phyloP scores from a whole-genome alignment of 495 filamentous ascomycete genomes.

The Cryomyces minteri region DNA sequence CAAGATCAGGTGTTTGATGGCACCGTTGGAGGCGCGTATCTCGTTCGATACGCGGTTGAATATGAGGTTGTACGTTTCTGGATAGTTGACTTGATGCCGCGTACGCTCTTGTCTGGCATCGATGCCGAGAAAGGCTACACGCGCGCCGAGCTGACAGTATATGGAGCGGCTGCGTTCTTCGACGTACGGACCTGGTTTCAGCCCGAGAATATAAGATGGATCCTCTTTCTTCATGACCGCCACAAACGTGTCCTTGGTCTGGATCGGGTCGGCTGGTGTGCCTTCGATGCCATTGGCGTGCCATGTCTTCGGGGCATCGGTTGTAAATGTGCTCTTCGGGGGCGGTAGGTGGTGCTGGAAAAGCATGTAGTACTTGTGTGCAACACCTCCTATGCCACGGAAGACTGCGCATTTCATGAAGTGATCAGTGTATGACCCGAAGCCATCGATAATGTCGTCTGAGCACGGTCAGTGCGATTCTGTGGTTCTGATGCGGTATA shows the following conservation, averaged over 20 bases:
- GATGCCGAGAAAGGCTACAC: slow-evolving; percentile 70
- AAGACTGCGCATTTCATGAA: slow-evolving; percentile 91
- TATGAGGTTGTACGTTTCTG: slow-evolving; percentile 71
- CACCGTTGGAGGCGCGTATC: slow-evolving; percentile 32
- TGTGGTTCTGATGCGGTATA: background rate
- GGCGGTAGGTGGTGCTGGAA: slow-evolving; percentile 88
- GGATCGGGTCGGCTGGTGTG: slow-evolving; percentile 40
- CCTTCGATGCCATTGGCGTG: slow-evolving; percentile 23
- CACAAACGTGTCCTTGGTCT: slow-evolving; percentile 51
- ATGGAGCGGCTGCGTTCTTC: slow-evolving; percentile 63
- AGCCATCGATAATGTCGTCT: slow-evolving; percentile 69
- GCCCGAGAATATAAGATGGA: slow-evolving; percentile 62
- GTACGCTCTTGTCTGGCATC: slow-evolving; percentile 88
- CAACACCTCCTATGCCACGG: slow-evolving; percentile 67
- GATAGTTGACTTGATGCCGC: slow-evolving; percentile 77
- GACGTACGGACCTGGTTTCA: slow-evolving; percentile 59
- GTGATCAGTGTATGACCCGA: slow-evolving; percentile 79
- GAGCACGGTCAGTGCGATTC: background rate
- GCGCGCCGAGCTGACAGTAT: slow-evolving; percentile 66
- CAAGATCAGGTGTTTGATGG: slow-evolving; percentile 67
- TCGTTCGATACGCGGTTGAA: slow-evolving; percentile 52
- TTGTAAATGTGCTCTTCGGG: slow-evolving; percentile 66
- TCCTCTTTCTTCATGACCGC: slow-evolving; percentile 38
- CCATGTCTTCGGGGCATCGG: slow-evolving; percentile 39
- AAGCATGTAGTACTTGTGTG: slow-evolving; percentile 53